Evolutionary conservation across 768 basidiomycete genomes (phyloP).

Genomic region (Lactarius akahatsu): DNA sequence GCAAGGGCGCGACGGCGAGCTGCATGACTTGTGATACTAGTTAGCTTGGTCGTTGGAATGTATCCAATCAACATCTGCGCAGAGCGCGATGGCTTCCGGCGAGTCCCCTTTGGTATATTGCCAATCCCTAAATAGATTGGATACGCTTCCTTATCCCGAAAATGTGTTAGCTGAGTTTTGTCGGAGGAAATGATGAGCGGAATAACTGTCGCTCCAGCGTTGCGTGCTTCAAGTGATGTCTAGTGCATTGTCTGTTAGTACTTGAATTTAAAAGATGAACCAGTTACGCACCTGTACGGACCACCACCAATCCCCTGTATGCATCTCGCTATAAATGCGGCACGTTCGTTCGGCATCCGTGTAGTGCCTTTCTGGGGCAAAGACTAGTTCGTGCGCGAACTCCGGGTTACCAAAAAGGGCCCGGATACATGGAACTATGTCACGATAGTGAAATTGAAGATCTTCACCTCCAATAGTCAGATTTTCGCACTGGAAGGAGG

Average conservation of each 20-base stretch:
- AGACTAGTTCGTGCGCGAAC: background rate
- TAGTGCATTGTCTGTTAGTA: background rate
- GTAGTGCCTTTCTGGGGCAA: background rate
- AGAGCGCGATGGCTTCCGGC: background rate
- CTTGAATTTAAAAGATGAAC: background rate
- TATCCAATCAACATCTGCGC: background rate
- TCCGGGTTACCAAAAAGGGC: background rate
- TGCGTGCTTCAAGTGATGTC: background rate
- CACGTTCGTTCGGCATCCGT: background rate
- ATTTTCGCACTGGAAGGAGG: background rate
- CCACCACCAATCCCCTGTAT: slow-evolving; percentile 19
- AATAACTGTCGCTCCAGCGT: background rate
- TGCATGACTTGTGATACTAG: slow-evolving; percentile 22
- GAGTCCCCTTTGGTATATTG: slow-evolving; percentile 27
- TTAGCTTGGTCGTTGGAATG: slow-evolving; percentile 28
- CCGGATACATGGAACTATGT: background rate
- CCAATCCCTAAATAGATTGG: slow-evolving; percentile 27
- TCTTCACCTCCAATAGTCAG: background rate
- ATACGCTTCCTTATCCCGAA: slow-evolving; percentile 24
- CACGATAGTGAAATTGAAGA: background rate
- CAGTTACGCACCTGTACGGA: slow-evolving; percentile 3
- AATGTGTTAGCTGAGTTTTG: background rate
- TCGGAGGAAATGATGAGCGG: background rate
- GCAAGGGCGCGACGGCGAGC: background rate
- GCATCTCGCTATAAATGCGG: background rate